These are phyloP conservation scores for Phytophthora tubulina DNA, from an alignment of 352 stramenopile genomes.

Conservation along the genomic window DNA sequence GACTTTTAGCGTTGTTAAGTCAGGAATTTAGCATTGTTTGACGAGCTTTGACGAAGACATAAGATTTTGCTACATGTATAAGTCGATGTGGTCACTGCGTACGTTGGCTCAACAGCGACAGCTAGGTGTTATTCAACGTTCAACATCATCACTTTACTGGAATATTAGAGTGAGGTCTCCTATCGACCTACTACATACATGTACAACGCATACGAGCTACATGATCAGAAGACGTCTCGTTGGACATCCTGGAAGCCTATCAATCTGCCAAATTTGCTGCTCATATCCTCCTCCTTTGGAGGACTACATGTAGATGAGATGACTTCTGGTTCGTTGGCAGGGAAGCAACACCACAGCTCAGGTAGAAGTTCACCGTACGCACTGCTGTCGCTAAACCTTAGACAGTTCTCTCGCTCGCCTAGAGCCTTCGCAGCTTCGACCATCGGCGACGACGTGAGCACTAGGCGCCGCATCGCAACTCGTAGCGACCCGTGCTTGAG, in stretches of 20 bases:
- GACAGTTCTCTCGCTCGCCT: conserved; percentile 43
- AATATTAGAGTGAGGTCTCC: conserved; percentile 22
- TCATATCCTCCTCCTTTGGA: conserved; percentile 48
- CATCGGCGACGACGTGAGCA: conserved; percentile 64
- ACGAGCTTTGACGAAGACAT: background rate
- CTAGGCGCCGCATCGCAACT: conserved; percentile 62
- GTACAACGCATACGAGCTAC: background rate
- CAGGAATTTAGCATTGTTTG: conserved; percentile 20
- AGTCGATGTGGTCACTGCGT: too few species aligned
- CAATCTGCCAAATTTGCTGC: conserved; percentile 72
- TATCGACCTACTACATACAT: conserved; percentile 17
- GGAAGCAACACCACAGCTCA: conserved; percentile 70
- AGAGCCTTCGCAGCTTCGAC: conserved; percentile 59
- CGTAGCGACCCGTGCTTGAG: conserved; percentile 61
- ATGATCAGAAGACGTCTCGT: conserved; percentile 69
- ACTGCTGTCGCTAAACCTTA: conserved; percentile 59
- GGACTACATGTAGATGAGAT: conserved; percentile 29
- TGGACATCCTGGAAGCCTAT: conserved; percentile 65
- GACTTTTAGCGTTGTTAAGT: too few species aligned
- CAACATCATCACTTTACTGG: conserved; percentile 8
- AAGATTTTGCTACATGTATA: too few species aligned
- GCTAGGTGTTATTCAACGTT: background rate
- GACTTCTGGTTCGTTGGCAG: conserved; percentile 38
- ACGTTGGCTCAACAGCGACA: too few species aligned
- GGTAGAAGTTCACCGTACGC: conserved; percentile 61